Conservation (phyloP, 2,329 filamentous ascomycete genomes). For the Claviceps africana region DNA sequence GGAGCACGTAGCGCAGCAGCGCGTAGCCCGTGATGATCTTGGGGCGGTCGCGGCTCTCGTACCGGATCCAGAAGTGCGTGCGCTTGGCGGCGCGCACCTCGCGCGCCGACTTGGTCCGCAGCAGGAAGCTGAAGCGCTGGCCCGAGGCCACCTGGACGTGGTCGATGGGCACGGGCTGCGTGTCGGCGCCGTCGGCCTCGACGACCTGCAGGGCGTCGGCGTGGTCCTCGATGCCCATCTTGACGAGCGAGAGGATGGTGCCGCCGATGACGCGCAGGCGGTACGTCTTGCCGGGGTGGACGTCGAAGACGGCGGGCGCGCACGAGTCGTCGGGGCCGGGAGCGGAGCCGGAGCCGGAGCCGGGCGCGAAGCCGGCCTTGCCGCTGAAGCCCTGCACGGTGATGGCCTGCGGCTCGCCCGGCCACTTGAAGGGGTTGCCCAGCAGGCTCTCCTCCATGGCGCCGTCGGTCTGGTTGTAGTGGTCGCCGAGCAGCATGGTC, state of each 20-base stretch:
- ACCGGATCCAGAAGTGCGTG: conserved; percentile 31
- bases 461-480: conserved; percentile 2
- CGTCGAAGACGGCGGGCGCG: neutral
- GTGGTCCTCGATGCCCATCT: conserved; percentile 16
- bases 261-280: conserved; percentile 45
- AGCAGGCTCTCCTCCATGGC: neutral
- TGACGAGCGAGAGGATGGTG: conserved; percentile 39
- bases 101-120: conserved; percentile 2
- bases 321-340: neutral
- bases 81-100: conserved; percentile 8
- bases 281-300: conserved; percentile 43
- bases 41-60: conserved; percentile 36
- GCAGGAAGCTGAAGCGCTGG: conserved; percentile 4
- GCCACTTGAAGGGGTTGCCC: neutral
- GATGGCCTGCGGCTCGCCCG: conserved; percentile 1
- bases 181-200: conserved; percentile 1
- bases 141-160: conserved; percentile 1
- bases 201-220: neutral
- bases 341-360: neutral
- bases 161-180: neutral
- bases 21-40: conserved; percentile 31
- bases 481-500: conserved; percentile 1
- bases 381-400: conserved; percentile 3
- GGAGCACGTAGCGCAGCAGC: conserved; percentile 28
- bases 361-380: neutral